Conservation (phyloP, 1,139 yeast species). For the Kodamaea sp. region DNA sequence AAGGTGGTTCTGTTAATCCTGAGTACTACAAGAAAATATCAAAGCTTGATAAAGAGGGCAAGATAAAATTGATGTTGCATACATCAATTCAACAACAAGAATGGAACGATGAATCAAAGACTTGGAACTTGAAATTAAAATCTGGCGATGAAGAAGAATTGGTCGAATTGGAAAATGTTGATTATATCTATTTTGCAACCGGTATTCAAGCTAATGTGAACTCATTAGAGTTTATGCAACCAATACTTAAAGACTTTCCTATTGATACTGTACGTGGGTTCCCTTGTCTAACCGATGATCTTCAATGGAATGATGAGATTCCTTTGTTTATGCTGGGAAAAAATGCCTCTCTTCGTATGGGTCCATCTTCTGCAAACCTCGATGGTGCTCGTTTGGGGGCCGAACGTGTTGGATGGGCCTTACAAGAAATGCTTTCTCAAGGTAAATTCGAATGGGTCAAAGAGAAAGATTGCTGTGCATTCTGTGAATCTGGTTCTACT, state of each 20-base stretch:
- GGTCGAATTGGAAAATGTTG: conserved; percentile 17
- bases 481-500: conserved; percentile 4
- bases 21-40: conserved; percentile 36
- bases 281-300: conserved; percentile 44
- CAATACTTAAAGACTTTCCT: conserved; percentile 23
- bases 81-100: conserved; percentile 21
- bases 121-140: conserved; percentile 12
- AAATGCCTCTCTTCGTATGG: conserved; percentile 42
- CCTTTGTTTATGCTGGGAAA: conserved; percentile 46
- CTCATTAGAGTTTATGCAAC: conserved; percentile 27
- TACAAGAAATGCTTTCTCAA: conserved; percentile 25
- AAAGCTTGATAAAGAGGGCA: conserved; percentile 30
- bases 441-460: conserved; percentile 25
- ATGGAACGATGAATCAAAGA: conserved; percentile 19
- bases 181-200: conserved; percentile 44
- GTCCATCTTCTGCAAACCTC: conserved; percentile 48
- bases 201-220: conserved; percentile 36
- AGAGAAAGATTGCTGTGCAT: conserved; percentile 5
- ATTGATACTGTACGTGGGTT: conserved; percentile 35
- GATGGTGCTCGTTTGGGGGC: conserved; percentile 50
- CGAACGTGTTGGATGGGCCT: conserved; percentile 42
- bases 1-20: conserved; percentile 50
- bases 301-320: conserved; percentile 39
- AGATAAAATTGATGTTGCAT: conserved; percentile 21
- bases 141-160: conserved; percentile 9